Evolutionary conservation across 139 green algal species (phyloP), one percentile per base, ranked within the genome.

Genomic region (Chlorella sp.): DNA sequence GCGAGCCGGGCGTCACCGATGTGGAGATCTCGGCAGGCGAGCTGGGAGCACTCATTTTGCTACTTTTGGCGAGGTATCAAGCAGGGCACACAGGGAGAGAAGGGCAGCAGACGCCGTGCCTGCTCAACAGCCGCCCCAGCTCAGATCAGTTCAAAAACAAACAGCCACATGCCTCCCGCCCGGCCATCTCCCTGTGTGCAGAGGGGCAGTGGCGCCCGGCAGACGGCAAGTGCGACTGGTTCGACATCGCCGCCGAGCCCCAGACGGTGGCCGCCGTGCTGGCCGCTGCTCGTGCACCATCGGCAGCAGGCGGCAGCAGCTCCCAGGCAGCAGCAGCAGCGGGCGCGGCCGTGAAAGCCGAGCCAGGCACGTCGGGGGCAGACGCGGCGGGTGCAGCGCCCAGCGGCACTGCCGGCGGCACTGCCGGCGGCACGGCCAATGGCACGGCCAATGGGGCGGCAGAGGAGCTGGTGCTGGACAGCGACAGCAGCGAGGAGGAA

Each of bases 121-220:
- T n/a, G n/a, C n/a, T n/a, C n/a, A n/a, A n/a, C n/a, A n/a, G n/a
- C n/a, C n/a, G n/a, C n/a, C n/a, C n/a, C n/a, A n/a, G n/a, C n/a
- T n/a, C n/a, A n/a, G n/a, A n/a, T n/a, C n/a, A n/a, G n/a, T n/a
- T n/a, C n/a, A n/a, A n/a, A n/a, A n/a, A n/a, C n/a, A n/a, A n/a
- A n/a, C n/a, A 8, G 8, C 8, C 11, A 11, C 46, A 19, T 8
- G 8, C 46, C 46, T 54, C 46, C 46, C 24, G 9, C 51, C 51
- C 9, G 2, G 2, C 51, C 51, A 3, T 2, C 2, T 16, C 51
- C 51, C 14, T 60, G 9, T 2, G 13, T 20, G 70, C 83, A 34
- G 82, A 86, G 70, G 82, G 82, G 30, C n/a, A 70, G 65, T 96
- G 93, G 93, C 89, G 93, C 48, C 86, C 88, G 3, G 83, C 78